Conservation (phyloP, 2,329 filamentous ascomycete genomes). For the Hypoxylon sp. region DNA sequence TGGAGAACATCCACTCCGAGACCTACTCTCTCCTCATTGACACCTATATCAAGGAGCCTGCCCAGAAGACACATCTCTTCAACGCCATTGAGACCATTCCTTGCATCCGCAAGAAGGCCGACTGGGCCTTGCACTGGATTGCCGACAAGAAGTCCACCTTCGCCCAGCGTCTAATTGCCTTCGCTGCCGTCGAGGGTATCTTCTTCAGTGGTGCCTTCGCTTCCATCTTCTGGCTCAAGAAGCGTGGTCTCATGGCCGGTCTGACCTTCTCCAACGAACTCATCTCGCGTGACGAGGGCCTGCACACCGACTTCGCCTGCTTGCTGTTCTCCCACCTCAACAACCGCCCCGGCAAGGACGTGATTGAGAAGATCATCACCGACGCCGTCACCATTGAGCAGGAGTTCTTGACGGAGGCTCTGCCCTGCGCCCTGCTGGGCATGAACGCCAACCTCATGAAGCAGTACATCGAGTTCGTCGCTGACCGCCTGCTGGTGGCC, state of each 20-base stretch:
- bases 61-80: constrained; percentile 94
- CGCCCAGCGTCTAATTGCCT: constrained; percentile 94
- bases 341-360: constrained; percentile 85
- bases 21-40: constrained; percentile 99
- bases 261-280: constrained; percentile 99
- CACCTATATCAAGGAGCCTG: constrained; percentile 98
- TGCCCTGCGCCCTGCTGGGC: constrained; percentile 92
- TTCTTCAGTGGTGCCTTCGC: constrained; percentile 99
- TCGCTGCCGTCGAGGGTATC: constrained; percentile 98
- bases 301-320: constrained; percentile 99
- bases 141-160: constrained; percentile 93
- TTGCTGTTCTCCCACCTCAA: constrained; percentile 97
- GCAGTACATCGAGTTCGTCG: constrained; percentile 99
- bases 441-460: constrained; percentile 99
- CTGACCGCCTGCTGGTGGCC: constrained; percentile 91
- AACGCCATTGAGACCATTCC: constrained; percentile 99
- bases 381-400: constrained; percentile 96
- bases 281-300: constrained; percentile 98
- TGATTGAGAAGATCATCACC: constrained; percentile 89
- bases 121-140: constrained; percentile 98
- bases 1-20: constrained; percentile 99
- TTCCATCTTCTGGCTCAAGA: constrained; percentile 99
- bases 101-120: constrained; percentile 97
- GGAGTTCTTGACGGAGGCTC: constrained; percentile 96
- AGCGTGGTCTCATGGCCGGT: constrained; percentile 98